Evolutionary conservation across 1,139 yeast genomes (phyloP).

Genomic region (Yamadazyma dendronema): DNA sequence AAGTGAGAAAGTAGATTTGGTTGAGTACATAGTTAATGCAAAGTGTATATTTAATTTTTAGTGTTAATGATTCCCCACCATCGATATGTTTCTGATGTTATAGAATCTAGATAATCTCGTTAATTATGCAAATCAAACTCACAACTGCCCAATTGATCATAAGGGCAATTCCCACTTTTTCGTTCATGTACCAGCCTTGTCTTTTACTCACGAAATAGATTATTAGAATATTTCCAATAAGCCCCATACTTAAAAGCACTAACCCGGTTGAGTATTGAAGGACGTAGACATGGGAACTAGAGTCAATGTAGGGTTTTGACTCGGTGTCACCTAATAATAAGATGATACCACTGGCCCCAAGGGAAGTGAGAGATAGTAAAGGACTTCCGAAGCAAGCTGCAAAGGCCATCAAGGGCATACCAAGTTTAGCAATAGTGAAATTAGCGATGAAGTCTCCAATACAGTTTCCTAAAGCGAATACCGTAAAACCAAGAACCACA

Average conservation of each 20-base stretch:
- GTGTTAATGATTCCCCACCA: too few species aligned
- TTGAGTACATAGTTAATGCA: too few species aligned
- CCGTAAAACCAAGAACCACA: constrained; percentile 78
- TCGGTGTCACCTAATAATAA: constrained; percentile 27
- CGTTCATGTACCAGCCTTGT: constrained; percentile 66
- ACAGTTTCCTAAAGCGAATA: constrained; percentile 92
- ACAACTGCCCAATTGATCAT: constrained; percentile 57
- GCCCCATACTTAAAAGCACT: constrained; percentile 48
- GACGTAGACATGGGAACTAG: constrained; percentile 14
- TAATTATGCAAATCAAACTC: constrained; percentile 40
- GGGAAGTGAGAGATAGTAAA: constrained; percentile 46
- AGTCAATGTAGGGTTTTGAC: constrained; percentile 9
- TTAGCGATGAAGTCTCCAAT: constrained; percentile 87
- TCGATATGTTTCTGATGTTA: too few species aligned
- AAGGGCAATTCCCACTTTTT: constrained; percentile 52
- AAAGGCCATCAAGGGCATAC: constrained; percentile 88
- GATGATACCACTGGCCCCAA: constrained; percentile 60
- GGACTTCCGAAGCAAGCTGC: constrained; percentile 98
- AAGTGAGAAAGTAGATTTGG: too few species aligned
- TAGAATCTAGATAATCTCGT: too few species aligned
- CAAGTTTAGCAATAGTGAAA: constrained; percentile 78
- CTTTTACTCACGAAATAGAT: constrained; percentile 56
- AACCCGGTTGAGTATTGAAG: constrained; percentile 44
- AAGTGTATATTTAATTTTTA: too few species aligned
- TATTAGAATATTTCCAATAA: constrained; percentile 52